Evolutionary conservation across 805 yeast genomes (phyloP).

Genomic region (Blastobotrys robertii): DNA sequence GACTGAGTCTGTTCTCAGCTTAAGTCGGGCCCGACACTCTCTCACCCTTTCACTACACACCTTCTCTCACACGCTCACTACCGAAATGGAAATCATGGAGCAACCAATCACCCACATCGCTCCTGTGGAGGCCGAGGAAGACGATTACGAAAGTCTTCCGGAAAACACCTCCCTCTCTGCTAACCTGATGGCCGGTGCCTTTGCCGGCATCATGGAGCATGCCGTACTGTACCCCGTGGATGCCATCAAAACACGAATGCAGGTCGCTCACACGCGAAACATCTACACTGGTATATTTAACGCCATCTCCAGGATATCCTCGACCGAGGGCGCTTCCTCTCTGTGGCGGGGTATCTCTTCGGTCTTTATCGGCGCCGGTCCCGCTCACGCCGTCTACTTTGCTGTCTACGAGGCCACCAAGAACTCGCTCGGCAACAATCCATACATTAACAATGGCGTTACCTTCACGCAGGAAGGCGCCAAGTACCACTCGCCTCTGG

Average conservation of each 20-base stretch:
- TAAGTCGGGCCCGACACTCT: too few species aligned
- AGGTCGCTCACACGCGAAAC: conserved; percentile 35
- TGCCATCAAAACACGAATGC: conserved; percentile 95
- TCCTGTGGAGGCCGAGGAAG: conserved; percentile 5
- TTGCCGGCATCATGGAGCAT: conserved; percentile 99
- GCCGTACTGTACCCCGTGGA: conserved; percentile 95
- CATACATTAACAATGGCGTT: too few species aligned
- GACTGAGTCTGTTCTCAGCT: too few species aligned
- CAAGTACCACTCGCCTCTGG: conserved; percentile 57
- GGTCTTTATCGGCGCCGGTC: conserved; percentile 95
- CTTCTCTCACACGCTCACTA: too few species aligned
- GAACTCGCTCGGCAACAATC: conserved; percentile 38
- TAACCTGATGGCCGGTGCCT: conserved; percentile 87
- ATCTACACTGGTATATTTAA: conserved; percentile 40
- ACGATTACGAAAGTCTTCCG: conserved; percentile 87
- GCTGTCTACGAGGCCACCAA: conserved; percentile 84
- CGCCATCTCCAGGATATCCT: conserved; percentile 65
- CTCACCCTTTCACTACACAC: too few species aligned
- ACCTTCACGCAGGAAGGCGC: conserved; percentile 24
- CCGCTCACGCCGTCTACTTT: conserved; percentile 95
- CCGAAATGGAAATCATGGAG: too few species aligned
- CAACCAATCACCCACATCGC: neutral
- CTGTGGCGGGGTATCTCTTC: conserved; percentile 92
- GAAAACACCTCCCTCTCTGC: conserved; percentile 73
- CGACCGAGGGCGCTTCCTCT: conserved; percentile 79